Evolutionary conservation across 331 rosid genomes (phyloP).

Genomic region (Arachis monticola): DNA sequence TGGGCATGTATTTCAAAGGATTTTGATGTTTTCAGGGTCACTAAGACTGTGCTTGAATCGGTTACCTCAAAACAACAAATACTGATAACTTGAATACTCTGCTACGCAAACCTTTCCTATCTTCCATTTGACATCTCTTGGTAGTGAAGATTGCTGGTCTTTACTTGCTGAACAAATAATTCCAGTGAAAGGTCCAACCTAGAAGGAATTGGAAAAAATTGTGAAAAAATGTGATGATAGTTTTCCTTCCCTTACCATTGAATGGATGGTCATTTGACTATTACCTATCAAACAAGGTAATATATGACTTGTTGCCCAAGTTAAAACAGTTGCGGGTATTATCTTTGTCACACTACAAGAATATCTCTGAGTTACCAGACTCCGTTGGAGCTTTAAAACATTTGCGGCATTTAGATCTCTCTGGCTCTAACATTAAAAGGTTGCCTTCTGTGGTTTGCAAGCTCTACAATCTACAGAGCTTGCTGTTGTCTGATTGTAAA

Average conservation of each 20-base stretch:
- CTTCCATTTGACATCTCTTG: neutral
- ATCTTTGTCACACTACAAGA: constrained; percentile 18
- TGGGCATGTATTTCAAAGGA: constrained; percentile 2
- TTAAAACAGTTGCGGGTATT: constrained; percentile 3
- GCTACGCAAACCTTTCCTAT: neutral
- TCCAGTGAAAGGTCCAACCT: neutral
- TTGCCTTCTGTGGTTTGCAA: constrained; percentile 17
- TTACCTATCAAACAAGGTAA: constrained; percentile 14
- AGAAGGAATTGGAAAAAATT: neutral
- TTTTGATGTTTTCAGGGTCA: neutral
- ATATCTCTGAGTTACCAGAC: constrained; percentile 24
- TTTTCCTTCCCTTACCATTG: constrained; percentile 36
- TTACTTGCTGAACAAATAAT: neutral
- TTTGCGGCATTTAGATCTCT: constrained; percentile 32
- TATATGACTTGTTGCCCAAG: constrained; percentile 10
- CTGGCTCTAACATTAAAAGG: constrained; percentile 22
- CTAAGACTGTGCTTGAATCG: neutral
- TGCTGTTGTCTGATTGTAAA: neutral
- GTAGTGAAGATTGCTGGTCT: neutral
- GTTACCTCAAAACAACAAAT: neutral
- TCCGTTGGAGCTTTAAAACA: constrained; percentile 11
- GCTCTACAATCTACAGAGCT: constrained; percentile 38
- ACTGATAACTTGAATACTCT: neutral
- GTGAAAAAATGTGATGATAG: neutral
- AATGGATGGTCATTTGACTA: neutral